Evolutionary conservation across 2,329 filamentous ascomycete genomes (phyloP).

Genomic region (Ilyonectria sp.): DNA sequence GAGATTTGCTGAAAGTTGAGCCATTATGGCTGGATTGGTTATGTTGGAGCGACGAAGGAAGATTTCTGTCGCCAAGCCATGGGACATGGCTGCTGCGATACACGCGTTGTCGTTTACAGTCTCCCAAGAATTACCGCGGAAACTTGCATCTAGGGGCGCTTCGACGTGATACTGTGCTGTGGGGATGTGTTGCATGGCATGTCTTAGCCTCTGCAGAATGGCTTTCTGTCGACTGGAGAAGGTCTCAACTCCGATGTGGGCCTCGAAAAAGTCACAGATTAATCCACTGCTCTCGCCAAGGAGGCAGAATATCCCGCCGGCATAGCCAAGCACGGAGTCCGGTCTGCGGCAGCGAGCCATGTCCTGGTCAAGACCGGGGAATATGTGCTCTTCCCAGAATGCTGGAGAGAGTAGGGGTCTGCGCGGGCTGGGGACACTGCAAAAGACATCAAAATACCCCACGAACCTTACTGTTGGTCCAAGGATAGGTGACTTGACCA

Average conservation of each 20-base stretch:
- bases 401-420: not conserved
- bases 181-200: not conserved
- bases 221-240: not conserved
- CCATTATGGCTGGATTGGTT: not conserved
- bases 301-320: not conserved
- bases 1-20: not conserved
- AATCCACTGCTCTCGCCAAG: not conserved
- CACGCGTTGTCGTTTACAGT: not conserved
- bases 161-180: not conserved
- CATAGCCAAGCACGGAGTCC: not conserved
- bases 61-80: not conserved
- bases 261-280: not conserved
- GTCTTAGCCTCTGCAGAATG: not conserved
- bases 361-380: not conserved
- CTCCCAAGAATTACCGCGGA: not conserved
- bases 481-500: not conserved
- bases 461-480: not conserved
- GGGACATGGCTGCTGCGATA: not conserved
- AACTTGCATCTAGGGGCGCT: not conserved
- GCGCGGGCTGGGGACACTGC: not conserved
- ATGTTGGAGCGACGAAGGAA: not conserved
- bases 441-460: not conserved
- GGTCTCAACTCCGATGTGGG: not conserved
- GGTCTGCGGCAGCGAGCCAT: not conserved
- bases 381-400: not conserved